Conservation (phyloP, 2,329 filamentous ascomycete species). For the Fusarium odoratissimum region DNA sequence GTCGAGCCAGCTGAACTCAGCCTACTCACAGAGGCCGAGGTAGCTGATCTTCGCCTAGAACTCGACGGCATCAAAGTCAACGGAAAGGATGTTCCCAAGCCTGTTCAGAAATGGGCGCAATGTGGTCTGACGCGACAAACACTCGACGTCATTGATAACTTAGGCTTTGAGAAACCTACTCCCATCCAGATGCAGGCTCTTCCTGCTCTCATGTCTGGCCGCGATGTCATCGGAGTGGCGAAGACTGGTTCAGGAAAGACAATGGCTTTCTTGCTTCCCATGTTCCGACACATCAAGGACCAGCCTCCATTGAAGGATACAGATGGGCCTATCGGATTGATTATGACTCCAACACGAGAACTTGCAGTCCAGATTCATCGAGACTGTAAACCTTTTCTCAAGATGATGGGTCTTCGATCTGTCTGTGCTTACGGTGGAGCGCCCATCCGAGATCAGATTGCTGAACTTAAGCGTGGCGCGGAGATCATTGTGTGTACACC, state of each 20-base stretch:
- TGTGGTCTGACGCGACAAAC: conserved; percentile 90
- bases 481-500: conserved; percentile 97
- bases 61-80: conserved; percentile 95
- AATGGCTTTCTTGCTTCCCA: conserved; percentile 91
- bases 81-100: conserved; percentile 88
- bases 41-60: conserved; percentile 83
- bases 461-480: conserved; percentile 92
- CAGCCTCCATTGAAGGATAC: conserved; percentile 83
- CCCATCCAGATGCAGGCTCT: conserved; percentile 96
- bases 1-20: conserved; percentile 86
- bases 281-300: conserved; percentile 98
- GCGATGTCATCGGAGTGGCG: conserved; percentile 94
- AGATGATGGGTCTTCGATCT: conserved; percentile 83
- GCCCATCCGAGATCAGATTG: conserved; percentile 97
- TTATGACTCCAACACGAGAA: conserved; percentile 95
- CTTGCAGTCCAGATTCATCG: conserved; percentile 92
- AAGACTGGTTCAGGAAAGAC: conserved; percentile 99
- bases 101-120: conserved; percentile 96
- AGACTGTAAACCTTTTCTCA: conserved; percentile 95
- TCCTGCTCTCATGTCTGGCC: conserved; percentile 93
- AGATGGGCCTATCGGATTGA: conserved; percentile 88
- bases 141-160: conserved; percentile 82
- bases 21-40: conserved; percentile 85
- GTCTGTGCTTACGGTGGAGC: conserved; percentile 96
- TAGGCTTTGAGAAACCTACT: conserved; percentile 90